phyloP scores from a whole-genome alignment of 345 rosid species.

The Lagerstroemia speciosa region DNA sequence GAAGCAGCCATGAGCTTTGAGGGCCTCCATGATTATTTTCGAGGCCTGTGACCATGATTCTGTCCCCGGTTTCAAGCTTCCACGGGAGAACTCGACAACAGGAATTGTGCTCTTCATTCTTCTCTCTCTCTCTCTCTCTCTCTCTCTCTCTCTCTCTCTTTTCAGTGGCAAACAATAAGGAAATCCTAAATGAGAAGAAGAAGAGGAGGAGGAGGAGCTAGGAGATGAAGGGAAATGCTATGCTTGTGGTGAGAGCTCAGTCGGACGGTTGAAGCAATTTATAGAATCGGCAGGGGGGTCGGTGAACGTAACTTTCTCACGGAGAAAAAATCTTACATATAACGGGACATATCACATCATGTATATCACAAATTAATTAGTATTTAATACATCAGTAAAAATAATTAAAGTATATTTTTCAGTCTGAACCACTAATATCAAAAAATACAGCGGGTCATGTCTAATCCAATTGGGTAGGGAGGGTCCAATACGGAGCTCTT shows the following conservation, averaged over 20 bases:
- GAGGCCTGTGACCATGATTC: slow-evolving; percentile 17
- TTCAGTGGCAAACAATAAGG: background rate
- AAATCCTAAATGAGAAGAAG: background rate
- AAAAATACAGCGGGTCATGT: too few relatives aligned
- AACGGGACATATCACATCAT: too few relatives aligned
- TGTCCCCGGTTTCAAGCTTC: slow-evolving; percentile 13
- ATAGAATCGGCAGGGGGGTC: background rate
- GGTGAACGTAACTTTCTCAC: too few relatives aligned
- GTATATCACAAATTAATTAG: too few relatives aligned
- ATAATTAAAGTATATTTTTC: too few relatives aligned
- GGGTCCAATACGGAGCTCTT: too few relatives aligned
- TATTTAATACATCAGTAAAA: too few relatives aligned
- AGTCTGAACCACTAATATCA: too few relatives aligned
- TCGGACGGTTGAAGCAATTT: background rate
- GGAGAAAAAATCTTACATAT: too few relatives aligned
- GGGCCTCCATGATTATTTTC: slow-evolving; percentile 16
- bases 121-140: too few relatives aligned
- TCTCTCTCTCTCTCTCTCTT: background rate
- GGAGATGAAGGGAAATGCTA: background rate
- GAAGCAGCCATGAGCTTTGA: slow-evolving; percentile 26
- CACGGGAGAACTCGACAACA: slow-evolving; percentile 8
- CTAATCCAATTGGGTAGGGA: too few relatives aligned
- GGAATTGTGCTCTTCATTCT: slow-evolving; percentile 8
- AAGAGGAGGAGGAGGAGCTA: background rate
- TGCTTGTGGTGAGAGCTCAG: background rate